Percentiles rank a stretch among this genome's conserved stretches.
Evolutionary conservation across 305 asterid species (phyloP).

Genomic region (Lippia alba): DNA sequence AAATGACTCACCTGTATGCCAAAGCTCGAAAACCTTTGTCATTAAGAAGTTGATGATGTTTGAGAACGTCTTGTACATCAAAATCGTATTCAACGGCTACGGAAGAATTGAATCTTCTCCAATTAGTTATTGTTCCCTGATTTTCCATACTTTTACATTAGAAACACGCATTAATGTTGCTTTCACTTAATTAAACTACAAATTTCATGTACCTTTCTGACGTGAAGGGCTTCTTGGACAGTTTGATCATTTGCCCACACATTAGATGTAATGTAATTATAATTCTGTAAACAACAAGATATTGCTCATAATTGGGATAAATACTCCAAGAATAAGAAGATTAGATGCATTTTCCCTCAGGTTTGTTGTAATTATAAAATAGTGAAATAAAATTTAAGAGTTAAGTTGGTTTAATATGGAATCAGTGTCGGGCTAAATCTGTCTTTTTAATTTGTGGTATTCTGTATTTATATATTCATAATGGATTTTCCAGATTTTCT

Average conservation of each 20-base stretch:
- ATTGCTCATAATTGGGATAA: neutral
- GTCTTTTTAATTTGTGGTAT: too few relatives aligned
- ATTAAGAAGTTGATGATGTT: constrained; percentile 48
- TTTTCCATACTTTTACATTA: neutral
- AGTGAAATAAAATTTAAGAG: too few relatives aligned
- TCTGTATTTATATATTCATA: too few relatives aligned
- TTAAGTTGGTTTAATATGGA: too few relatives aligned
- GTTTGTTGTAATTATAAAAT: too few relatives aligned
- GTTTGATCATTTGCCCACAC: neutral
- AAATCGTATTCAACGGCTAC: constrained; percentile 19
- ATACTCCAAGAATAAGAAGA: neutral
- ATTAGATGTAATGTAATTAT: neutral
- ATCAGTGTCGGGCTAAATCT: too few relatives aligned
- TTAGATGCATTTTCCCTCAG: too few relatives aligned
- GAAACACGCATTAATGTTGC: too few relatives aligned
- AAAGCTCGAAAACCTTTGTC: constrained; percentile 29
- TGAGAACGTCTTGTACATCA: constrained; percentile 32
- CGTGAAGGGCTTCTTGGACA: neutral
- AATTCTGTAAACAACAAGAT: neutral
- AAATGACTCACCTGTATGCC: constrained; percentile 48
- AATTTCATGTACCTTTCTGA: neutral
- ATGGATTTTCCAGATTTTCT: too few relatives aligned
- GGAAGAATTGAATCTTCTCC: constrained; percentile 53
- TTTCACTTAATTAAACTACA: too few relatives aligned
- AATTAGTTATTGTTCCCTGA: constrained; percentile 52